Base-by-base conservation (phyloP, 495 filamentous ascomycete genomes). In the Aspergillus kassunensis region DNA sequence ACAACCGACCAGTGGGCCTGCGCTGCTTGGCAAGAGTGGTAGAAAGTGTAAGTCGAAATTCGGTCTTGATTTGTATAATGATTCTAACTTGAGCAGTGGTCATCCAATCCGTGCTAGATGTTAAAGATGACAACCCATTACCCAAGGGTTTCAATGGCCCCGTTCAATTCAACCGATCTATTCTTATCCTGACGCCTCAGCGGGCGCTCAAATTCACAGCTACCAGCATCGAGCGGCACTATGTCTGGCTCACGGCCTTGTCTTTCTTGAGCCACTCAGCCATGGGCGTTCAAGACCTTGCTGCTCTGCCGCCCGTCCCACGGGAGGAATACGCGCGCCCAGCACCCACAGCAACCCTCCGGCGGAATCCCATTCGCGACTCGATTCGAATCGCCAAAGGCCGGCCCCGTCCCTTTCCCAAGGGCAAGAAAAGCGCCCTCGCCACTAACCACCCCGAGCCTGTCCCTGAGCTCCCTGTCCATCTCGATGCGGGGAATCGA, bases 141-240 rank as follows among this genome's bases (percentile, higher is more conserved):
- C 95, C 93, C 2, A 92, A 91, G 63, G 81, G 82, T 52, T 66
- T 77, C 33, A 75, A 65, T 44, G 52, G 67, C 13, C 65, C 78
- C 7, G 64, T 72, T 15, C 72, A 87, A 2, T 97, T 96, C 75
- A 89, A 95, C 63, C 87, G 93, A 46, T 97, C 93, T 1, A 98
- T 98, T 59, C 72, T 98, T 29, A 95, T 98, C 52, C 70, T 98
- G 18, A 97, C 93, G 11, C 93, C 95, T 6, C 86, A 92, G 57
- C 81, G 93, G 52, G 93, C 93, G 24, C 81, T 98, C 44, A 98
- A 98, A 66, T 96, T 98, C 69, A 98, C 95, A 0, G 90, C 92
- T 12, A 72, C 80, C 13, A 85, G 80, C 12, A 72, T 81, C 24
- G 93, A 97, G 52, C 84, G 95, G 15, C 93, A 98, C 69, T 96